Evolutionary conservation across 148 eudicot genomes (phyloP).

Genomic region (Euryodendron excelsum): DNA sequence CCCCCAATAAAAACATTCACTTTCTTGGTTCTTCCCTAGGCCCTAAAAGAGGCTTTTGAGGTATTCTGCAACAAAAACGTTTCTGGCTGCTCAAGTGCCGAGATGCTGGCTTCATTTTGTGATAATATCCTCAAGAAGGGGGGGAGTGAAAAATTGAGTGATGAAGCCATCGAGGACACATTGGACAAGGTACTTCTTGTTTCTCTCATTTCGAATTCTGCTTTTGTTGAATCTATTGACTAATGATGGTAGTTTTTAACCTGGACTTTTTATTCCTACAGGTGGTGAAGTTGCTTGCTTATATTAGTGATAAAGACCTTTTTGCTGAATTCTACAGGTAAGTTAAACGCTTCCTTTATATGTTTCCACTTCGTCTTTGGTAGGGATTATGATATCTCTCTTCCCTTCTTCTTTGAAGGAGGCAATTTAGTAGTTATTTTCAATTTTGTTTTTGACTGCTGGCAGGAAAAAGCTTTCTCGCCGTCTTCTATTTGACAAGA

Average conservation of each 20-base stretch:
- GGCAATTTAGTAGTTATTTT: not conserved
- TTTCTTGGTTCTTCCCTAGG: conserved; percentile 19
- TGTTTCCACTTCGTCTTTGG: too few species aligned
- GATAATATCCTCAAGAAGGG: conserved; percentile 36
- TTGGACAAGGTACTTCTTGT: conserved; percentile 28
- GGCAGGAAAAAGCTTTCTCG: not conserved
- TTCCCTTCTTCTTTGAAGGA: not conserved
- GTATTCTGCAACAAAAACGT: conserved; percentile 36
- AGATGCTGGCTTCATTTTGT: conserved; percentile 32
- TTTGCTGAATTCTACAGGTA: conserved; percentile 40
- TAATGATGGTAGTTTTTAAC: not conserved
- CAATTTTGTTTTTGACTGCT: not conserved
- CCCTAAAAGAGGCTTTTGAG: conserved; percentile 37
- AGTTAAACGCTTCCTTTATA: not conserved
- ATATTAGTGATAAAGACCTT: conserved; percentile 35
- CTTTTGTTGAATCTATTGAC: not conserved
- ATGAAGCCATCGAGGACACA: conserved; percentile 41
- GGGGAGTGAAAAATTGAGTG: conserved; percentile 31
- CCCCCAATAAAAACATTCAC: not conserved
- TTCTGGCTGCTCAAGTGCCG: conserved; percentile 31
- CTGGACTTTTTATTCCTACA: not conserved
- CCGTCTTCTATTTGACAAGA: not conserved
- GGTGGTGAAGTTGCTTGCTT: conserved; percentile 38
- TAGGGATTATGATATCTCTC: not conserved
- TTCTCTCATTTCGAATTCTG: not conserved